These are phyloP conservation scores for Grosmannia serpens DNA, from an alignment of 2,329 filamentous ascomycete species.

Conservation along the genomic window DNA sequence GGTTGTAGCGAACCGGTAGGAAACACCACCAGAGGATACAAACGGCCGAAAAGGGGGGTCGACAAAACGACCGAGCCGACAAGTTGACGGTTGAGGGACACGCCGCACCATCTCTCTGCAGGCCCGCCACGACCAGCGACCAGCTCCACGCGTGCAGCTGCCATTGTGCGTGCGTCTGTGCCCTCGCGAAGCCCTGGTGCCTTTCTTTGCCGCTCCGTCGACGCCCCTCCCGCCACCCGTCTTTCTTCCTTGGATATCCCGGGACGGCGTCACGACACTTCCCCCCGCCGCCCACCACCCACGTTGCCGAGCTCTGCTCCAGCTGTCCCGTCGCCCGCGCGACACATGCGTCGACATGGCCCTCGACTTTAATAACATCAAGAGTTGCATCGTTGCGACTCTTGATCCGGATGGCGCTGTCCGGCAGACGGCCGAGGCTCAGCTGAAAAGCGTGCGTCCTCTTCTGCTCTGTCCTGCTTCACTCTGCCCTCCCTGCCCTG, in stretches of 20 bases:
- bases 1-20: background rate
- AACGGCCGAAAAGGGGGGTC: background rate
- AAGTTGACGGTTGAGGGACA: background rate
- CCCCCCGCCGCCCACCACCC: background rate
- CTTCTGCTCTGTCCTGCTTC: too few species aligned
- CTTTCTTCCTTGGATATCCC: background rate
- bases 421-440: constrained; percentile 65
- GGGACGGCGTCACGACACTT: background rate
- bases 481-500: background rate
- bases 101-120: too few species aligned
- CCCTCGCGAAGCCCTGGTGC: background rate
- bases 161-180: background rate
- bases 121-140: too few species aligned
- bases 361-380: constrained; percentile 11
- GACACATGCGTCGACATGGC: constrained; percentile 35
- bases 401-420: constrained; percentile 22
- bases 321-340: constrained; percentile 19
- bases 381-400: constrained; percentile 13
- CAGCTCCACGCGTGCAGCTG: too few species aligned
- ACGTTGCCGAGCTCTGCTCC: background rate
- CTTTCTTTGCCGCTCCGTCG: background rate
- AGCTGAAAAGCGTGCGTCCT: constrained; percentile 63
- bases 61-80: background rate
- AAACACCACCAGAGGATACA: background rate
- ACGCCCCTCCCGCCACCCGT: background rate